Conservation (phyloP, 148 eudicot species). For the Rhododendron molle region DNA sequence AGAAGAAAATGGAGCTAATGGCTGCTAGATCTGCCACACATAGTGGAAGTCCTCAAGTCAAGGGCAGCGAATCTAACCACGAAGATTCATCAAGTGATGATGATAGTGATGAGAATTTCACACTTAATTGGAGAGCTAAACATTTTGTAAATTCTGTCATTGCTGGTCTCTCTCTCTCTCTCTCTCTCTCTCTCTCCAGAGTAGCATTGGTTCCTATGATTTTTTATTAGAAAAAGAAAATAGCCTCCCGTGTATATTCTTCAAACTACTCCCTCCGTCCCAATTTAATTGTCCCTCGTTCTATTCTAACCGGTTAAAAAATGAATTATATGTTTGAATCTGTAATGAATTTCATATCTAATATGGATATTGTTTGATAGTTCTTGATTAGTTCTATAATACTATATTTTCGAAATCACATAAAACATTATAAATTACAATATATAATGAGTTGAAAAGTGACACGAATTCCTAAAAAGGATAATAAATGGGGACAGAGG, state of each 20-base stretch:
- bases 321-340: too few relatives aligned
- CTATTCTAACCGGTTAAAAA: too few relatives aligned
- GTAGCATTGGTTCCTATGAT: not conserved
- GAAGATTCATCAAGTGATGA: conserved; percentile 79
- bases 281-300: too few relatives aligned
- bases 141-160: conserved; percentile 36
- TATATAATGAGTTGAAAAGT: too few relatives aligned
- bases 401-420: too few relatives aligned
- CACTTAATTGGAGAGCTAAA: conserved; percentile 93
- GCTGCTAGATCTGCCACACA: conserved; percentile 47
- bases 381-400: too few relatives aligned
- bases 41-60: conserved; percentile 24
- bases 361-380: too few relatives aligned
- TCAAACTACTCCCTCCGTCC: too few relatives aligned
- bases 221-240: not conserved
- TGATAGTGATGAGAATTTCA: conserved; percentile 57
- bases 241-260: not conserved
- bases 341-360: too few relatives aligned
- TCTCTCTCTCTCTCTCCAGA: conserved; percentile 6
- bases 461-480: too few relatives aligned
- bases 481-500: too few relatives aligned
- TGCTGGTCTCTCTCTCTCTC: conserved; percentile 9
- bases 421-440: too few relatives aligned
- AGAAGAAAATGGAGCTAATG: conserved; percentile 62
- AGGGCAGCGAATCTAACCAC: conserved; percentile 33